Conservation (phyloP, 2,329 filamentous ascomycete genomes). For the Fusarium tuaranense region DNA sequence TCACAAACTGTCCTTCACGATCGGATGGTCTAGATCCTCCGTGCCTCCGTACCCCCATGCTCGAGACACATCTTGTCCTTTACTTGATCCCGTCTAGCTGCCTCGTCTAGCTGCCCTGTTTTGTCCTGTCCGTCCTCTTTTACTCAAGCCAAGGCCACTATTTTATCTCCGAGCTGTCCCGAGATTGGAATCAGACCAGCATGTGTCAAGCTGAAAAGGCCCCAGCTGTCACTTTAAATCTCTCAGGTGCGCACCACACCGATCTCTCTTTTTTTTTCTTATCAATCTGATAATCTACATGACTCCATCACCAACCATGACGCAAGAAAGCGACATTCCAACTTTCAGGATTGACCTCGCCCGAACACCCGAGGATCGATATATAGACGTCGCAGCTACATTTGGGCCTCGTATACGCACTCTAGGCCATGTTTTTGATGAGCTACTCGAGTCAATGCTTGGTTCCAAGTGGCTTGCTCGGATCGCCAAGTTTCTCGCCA, state of each 20-base stretch:
- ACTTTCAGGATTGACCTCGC: constrained; percentile 20
- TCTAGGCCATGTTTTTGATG: constrained; percentile 24
- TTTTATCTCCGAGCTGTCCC: constrained; percentile 4
- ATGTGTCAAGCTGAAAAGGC: neutral
- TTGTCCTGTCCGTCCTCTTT: neutral
- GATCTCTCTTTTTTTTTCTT: neutral
- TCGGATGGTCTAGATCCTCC: neutral
- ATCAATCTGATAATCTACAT: constrained; percentile 10
- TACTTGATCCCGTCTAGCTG: neutral
- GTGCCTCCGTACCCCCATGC: neutral
- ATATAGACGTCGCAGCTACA: constrained; percentile 12
- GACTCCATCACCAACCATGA: neutral
- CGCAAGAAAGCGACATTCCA: constrained; percentile 6
- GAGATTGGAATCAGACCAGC: constrained; percentile 13
- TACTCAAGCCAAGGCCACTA: neutral
- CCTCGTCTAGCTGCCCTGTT: neutral
- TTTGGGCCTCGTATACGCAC: constrained; percentile 15
- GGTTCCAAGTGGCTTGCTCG: constrained; percentile 18
- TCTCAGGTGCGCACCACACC: neutral
- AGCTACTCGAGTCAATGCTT: constrained; percentile 25
- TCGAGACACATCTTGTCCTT: neutral
- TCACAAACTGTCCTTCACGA: neutral
- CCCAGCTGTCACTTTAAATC: neutral
- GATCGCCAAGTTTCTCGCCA: constrained; percentile 53
- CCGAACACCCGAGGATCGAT: constrained; percentile 4